Percentiles rank a stretch among this genome's conserved stretches.
phyloP scores from a whole-genome alignment of 2,329 filamentous ascomycete genomes.

The Fusarium sp. region DNA sequence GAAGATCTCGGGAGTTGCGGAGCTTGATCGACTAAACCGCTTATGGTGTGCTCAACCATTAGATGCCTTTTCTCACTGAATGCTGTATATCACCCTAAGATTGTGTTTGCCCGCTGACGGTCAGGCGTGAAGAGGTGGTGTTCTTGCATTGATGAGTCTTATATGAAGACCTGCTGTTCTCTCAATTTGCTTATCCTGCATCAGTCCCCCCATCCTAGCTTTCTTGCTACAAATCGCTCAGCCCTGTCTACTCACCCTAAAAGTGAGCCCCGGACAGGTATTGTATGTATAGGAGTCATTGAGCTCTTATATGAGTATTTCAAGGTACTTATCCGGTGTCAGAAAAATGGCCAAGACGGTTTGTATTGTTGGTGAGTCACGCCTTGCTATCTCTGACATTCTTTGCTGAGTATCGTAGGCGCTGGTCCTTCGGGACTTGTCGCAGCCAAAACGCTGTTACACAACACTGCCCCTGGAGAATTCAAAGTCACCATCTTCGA shows the following conservation, averaged over 20 bases:
- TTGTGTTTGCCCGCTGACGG: background rate
- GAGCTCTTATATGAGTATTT: constrained; percentile 32
- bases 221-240: constrained; percentile 38
- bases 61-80: constrained; percentile 7
- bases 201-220: background rate
- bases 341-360: constrained; percentile 51
- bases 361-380: constrained; percentile 51
- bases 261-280: constrained; percentile 11
- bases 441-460: constrained; percentile 76
- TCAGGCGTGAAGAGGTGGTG: background rate
- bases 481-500: constrained; percentile 80
- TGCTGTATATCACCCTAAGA: constrained; percentile 1
- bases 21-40: constrained; percentile 26
- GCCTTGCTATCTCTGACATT: background rate
- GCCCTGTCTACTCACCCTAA: background rate
- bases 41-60: constrained; percentile 23
- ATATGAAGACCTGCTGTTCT: background rate
- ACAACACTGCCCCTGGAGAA: constrained; percentile 60
- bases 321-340: constrained; percentile 11
- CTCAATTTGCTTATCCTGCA: background rate
- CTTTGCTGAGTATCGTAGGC: constrained; percentile 53
- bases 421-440: constrained; percentile 75
- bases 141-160: background rate
- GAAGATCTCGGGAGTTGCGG: constrained; percentile 32
- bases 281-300: background rate